Evolutionary conservation across 1,284 basidiomycete genomes (phyloP).

Genomic region (Gomphus sp.): DNA sequence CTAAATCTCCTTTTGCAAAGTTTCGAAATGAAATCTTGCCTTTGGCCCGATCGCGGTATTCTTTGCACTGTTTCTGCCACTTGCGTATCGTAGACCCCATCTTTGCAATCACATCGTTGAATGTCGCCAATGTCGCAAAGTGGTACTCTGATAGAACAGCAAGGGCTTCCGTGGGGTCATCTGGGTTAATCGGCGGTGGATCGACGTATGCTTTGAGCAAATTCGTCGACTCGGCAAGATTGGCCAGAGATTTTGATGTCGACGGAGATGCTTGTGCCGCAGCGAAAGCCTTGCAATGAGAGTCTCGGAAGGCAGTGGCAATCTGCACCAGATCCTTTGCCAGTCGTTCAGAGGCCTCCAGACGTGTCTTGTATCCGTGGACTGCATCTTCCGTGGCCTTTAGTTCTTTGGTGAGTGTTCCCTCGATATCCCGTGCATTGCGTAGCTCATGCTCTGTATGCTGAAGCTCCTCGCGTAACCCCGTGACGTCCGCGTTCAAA

Average conservation of each 20-base stretch:
- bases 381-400: constrained; percentile 50
- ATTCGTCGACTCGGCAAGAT: constrained; percentile 35
- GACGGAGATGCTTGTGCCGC: constrained; percentile 51
- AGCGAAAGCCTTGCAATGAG: constrained; percentile 59
- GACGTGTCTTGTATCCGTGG: constrained; percentile 53
- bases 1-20: constrained; percentile 88
- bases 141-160: constrained; percentile 67
- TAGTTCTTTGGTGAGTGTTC: constrained; percentile 53
- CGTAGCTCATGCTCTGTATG: constrained; percentile 58
- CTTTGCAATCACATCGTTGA: constrained; percentile 72
- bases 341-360: constrained; percentile 51
- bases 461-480: constrained; percentile 64
- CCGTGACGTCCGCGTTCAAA: constrained; percentile 51
- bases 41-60: constrained; percentile 85
- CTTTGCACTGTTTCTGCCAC: constrained; percentile 94
- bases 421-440: constrained; percentile 52
- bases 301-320: constrained; percentile 61
- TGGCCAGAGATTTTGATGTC: constrained; percentile 24
- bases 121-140: constrained; percentile 73
- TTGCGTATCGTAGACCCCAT: constrained; percentile 83
- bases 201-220: constrained; percentile 49
- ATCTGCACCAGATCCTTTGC: constrained; percentile 68
- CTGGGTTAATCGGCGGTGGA: constrained; percentile 62
- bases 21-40: constrained; percentile 93
- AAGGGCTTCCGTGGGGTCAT: constrained; percentile 58